These are phyloP conservation scores for Sporobolomyces phaffii DNA, from an alignment of 768 basidiomycete species.

Conservation along the genomic window DNA sequence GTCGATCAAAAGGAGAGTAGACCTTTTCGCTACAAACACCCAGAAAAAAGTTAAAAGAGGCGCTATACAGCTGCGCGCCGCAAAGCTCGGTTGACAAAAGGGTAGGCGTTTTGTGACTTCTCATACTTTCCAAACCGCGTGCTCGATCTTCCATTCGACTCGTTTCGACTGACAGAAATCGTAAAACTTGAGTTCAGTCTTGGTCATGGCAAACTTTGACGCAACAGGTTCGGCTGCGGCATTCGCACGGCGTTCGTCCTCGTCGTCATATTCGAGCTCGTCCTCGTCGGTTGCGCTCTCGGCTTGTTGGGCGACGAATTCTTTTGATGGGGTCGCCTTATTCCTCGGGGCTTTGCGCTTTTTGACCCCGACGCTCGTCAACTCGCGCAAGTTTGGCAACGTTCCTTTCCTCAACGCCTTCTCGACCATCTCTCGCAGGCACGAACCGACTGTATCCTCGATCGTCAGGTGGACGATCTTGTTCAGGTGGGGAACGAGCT, in stretches of 20 bases:
- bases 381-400: neutral
- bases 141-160: neutral
- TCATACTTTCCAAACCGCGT: no score
- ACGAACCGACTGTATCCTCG: neutral
- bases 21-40: no score
- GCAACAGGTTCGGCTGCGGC: no score
- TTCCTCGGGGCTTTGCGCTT: neutral
- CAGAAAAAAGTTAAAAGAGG: no score
- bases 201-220: neutral
- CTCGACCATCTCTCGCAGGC: neutral
- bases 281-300: neutral
- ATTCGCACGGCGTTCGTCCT: neutral
- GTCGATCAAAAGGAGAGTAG: no score
- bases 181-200: neutral
- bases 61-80: no score
- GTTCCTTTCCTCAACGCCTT: neutral
- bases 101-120: no score
- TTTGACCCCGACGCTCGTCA: neutral
- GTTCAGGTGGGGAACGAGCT: neutral
- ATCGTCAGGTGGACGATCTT: neutral
- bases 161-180: neutral
- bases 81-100: no score
- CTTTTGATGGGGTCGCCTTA: no score
- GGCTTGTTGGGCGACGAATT: no score
- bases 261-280: neutral